Base-by-base conservation (phyloP, 345 rosid genomes). In the Passiflora organensis region DNA sequence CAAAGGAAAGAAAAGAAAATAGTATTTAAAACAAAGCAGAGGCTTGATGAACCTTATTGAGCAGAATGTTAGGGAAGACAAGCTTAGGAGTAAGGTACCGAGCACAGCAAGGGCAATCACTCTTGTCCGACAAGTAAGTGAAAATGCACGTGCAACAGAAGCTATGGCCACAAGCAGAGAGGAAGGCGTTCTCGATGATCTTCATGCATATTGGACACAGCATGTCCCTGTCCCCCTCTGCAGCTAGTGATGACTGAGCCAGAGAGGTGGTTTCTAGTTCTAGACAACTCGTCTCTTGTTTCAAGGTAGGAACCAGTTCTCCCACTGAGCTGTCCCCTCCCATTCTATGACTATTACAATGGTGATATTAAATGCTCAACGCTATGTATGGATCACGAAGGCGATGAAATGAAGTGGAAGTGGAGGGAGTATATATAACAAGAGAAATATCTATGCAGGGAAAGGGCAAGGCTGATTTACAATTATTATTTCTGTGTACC, bases 321-420 rank as follows among this genome's bases (percentile, higher is more conserved):
- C 80, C 71, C 51, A 45, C 15, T 10, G 68, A 68, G 28, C 47
- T 60, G 44, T 59, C 74, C 38, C 56, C 78, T 37, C 44, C 46
- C 55, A n/a, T n/a, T n/a, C n/a, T n/a, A n/a, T n/a, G n/a, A n/a
- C n/a, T n/a, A n/a, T n/a, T n/a, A n/a, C n/a, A n/a, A n/a, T n/a
- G n/a, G n/a, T n/a, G n/a, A n/a, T n/a, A n/a, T n/a, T n/a, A n/a
- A n/a, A n/a, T n/a, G n/a, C n/a, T n/a, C n/a, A n/a, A n/a, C n/a
- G n/a, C n/a, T n/a, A n/a, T n/a, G n/a, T n/a, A n/a, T n/a, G n/a
- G n/a, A n/a, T n/a, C n/a, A n/a, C n/a, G n/a, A n/a, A n/a, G n/a
- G n/a, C n/a, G n/a, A n/a, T n/a, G n/a, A n/a, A n/a, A n/a, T n/a
- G n/a, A n/a, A n/a, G n/a, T n/a, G n/a, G n/a, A n/a, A n/a, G n/a